Evolutionary conservation across 108 stramenopile species (phyloP).

Genomic region (Schizochytrium sp.): DNA sequence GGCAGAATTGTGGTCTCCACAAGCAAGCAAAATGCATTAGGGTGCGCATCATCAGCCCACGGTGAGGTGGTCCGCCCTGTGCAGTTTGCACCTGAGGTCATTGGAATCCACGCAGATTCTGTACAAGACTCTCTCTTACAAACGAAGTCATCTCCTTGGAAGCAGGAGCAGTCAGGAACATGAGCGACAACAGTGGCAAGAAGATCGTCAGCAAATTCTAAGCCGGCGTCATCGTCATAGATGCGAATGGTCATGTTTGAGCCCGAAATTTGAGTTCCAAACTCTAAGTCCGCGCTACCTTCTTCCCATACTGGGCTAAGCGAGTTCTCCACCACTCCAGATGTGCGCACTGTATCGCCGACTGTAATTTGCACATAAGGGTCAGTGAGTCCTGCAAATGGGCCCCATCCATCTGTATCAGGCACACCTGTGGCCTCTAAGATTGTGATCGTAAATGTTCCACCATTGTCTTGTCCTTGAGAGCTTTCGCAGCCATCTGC

Average conservation of each 20-base stretch:
- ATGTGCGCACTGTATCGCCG: background rate
- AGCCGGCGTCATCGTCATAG: slow-evolving; percentile 8
- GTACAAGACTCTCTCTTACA: background rate
- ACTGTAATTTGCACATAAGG: slow-evolving; percentile 38
- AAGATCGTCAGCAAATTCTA: slow-evolving; percentile 43
- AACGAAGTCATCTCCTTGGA: background rate
- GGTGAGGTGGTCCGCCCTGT: background rate
- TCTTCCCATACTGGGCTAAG: background rate
- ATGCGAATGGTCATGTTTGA: slow-evolving; percentile 15
- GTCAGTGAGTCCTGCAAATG: slow-evolving; percentile 29
- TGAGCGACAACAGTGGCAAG: background rate
- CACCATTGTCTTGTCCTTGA: slow-evolving; percentile 23
- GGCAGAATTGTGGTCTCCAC: slow-evolving; percentile 17
- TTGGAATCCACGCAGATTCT: slow-evolving; percentile 46
- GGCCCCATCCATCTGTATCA: slow-evolving; percentile 31
- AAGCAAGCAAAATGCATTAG: background rate
- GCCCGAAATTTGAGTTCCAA: slow-evolving; percentile 31
- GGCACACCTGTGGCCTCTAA: slow-evolving; percentile 30
- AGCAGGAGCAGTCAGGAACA: slow-evolving; percentile 22
- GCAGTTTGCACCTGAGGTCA: slow-evolving; percentile 25
- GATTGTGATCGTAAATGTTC: slow-evolving; percentile 5
- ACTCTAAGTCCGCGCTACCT: background rate
- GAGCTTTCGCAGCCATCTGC: background rate
- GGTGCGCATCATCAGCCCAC: background rate
- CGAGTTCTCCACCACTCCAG: slow-evolving; percentile 8